Percentiles rank a stretch among this genome's conserved stretches.
Conservation (phyloP, 2,329 filamentous ascomycete species). For the Alternaria tenuissima region DNA sequence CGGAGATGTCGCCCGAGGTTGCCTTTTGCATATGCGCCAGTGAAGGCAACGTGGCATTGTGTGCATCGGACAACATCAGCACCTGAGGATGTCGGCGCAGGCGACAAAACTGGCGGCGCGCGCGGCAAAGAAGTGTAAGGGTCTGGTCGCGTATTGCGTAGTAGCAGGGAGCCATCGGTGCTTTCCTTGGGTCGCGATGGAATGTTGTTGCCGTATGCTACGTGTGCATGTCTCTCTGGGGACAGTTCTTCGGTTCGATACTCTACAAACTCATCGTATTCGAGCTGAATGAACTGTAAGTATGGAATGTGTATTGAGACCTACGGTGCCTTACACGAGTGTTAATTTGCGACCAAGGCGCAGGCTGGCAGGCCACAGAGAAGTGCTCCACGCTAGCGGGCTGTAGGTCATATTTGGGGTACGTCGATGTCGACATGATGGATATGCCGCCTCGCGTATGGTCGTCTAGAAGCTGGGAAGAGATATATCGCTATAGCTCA, state of each 20-base stretch:
- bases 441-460: background rate
- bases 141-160: background rate
- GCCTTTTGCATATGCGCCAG: slow-evolving; percentile 15
- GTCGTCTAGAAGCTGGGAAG: background rate
- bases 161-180: background rate
- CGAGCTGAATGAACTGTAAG: background rate
- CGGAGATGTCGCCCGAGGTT: slow-evolving; percentile 20
- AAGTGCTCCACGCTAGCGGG: background rate
- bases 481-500: background rate
- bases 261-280: background rate
- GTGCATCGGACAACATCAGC: slow-evolving; percentile 1
- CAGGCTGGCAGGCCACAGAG: background rate
- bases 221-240: background rate
- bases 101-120: background rate
- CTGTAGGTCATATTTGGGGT: background rate
- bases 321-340: slow-evolving; percentile 5
- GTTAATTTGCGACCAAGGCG: slow-evolving; percentile 14
- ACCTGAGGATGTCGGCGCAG: background rate
- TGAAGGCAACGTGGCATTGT: slow-evolving; percentile 16
- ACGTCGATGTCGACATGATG: slow-evolving; percentile 6
- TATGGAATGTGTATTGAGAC: background rate
- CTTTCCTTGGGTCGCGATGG: background rate
- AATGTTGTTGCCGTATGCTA: background rate
- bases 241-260: background rate
- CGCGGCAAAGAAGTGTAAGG: background rate